phyloP scores from a whole-genome alignment of 225 moss, liverwort and hornwort species.

The Pleurozium schreberi region DNA sequence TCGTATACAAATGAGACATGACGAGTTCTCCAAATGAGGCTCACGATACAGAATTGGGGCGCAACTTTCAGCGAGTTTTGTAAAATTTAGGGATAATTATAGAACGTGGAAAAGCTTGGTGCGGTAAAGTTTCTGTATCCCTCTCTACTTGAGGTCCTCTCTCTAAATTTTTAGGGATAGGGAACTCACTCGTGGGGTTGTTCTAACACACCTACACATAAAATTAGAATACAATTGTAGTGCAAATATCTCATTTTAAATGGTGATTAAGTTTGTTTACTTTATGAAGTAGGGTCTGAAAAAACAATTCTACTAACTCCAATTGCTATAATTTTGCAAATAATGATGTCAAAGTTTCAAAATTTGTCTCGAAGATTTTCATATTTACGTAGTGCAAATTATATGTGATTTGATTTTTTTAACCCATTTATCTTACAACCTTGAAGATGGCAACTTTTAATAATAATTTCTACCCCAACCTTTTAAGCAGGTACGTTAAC shows the following conservation, averaged over 20 bases:
- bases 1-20: too few species aligned
- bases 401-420: background rate
- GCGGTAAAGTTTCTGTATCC: too few species aligned
- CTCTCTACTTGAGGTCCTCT: too few species aligned
- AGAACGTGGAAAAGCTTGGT: too few species aligned
- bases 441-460: background rate
- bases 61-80: too few species aligned
- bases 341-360: background rate
- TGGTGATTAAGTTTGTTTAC: background rate
- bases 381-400: background rate
- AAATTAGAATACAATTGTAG: background rate
- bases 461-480: fast-evolving
- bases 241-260: background rate
- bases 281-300: background rate
- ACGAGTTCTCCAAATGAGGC: too few species aligned
- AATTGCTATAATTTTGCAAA: background rate
- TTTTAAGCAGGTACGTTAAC: background rate
- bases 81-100: too few species aligned
- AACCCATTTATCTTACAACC: background rate
- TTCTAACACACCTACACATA: fast-evolving
- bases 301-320: background rate
- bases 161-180: too few species aligned
- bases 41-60: too few species aligned
- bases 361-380: fast-evolving
- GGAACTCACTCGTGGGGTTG: too few species aligned